Base-by-base conservation (phyloP, 2,329 filamentous ascomycete genomes). In the Aspergillus sojae region DNA sequence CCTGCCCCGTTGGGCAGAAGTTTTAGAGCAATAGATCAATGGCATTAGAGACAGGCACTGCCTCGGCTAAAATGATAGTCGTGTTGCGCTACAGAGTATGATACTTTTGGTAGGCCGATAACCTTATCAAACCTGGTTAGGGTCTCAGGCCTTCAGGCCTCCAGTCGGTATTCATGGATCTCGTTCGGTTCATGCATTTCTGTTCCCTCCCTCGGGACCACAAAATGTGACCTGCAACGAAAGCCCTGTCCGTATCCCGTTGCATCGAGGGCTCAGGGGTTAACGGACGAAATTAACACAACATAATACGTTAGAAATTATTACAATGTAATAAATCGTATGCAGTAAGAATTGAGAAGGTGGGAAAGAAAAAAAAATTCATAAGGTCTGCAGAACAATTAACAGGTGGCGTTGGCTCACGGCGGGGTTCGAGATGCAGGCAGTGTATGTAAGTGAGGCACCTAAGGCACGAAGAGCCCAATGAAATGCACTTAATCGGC, bases 381-480 rank as follows among this genome's bases (percentile, higher is more conserved):
- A n/a, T 3, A 53, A 43, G 23, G 45, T 34, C 32, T 59, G 57
- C 46, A 59, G 45, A 59, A 52, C 28, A 52, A 59, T 50, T 30
- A 53, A 36, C 46, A 59, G 34, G 57, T 53, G 45, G 36, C 34
- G 21, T 58, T 58, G 57, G 39, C 57, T 46, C 57, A 58, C 53
- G 21, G 53, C 53, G 53, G 53, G 53, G 53, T 56, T 52, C 48
- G 19, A 32, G 19, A 52, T 52, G 26, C 26, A 52, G 48, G 48
- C 19, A n/a, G 48, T 52, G 46, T 48, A 28, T 46, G 34, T 52
- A 52, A 52, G 46, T 52, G 46, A 52, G 48, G 48, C 28, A 52
- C 48, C 46, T 50, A 28, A 50, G 46, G 46, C 46, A 50, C 48
- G 4, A 32, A 52, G 28, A 32, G 48, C 16, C 48, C 48, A 52